Evolutionary conservation across 129 eudicot species (phyloP).

Genomic region (Centaurea solstitialis): DNA sequence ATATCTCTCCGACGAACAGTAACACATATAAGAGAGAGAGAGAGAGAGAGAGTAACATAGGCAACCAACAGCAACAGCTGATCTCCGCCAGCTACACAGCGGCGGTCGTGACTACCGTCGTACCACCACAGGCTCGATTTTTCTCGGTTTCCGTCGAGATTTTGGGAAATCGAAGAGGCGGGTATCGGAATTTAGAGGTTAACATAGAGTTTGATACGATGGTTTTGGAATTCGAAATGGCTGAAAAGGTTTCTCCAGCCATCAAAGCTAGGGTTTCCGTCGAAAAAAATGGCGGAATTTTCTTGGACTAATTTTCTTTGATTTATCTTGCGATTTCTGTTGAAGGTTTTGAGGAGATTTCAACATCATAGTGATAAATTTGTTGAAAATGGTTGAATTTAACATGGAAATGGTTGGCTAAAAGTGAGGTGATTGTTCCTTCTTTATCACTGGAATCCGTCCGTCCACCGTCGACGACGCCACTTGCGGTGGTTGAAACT

Average conservation of each 20-base stretch:
- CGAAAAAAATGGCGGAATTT: slow-evolving; percentile 48
- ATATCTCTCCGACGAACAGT: too few relatives aligned
- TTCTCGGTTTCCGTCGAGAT: slow-evolving; percentile 16
- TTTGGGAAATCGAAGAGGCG: slow-evolving; percentile 12
- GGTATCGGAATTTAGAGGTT: slow-evolving; percentile 56
- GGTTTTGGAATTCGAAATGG: slow-evolving; percentile 57
- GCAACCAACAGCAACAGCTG: too few relatives aligned
- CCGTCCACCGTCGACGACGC: slow-evolving; percentile 49
- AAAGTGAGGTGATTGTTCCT: slow-evolving; percentile 69
- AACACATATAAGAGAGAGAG: too few relatives aligned
- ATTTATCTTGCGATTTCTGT: slow-evolving; percentile 71
- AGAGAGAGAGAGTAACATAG: too few relatives aligned
- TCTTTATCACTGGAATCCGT: slow-evolving; percentile 88
- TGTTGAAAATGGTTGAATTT: slow-evolving; percentile 55
- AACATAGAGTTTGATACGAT: slow-evolving; percentile 58
- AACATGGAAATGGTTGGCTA: slow-evolving; percentile 89
- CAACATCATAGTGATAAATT: slow-evolving; percentile 83
- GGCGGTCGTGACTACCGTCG: too few relatives aligned
- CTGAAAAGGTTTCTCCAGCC: slow-evolving; percentile 86
- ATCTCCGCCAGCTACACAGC: too few relatives aligned
- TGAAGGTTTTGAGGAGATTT: slow-evolving; percentile 70
- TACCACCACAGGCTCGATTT: slow-evolving; percentile 3
- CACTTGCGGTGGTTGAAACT: slow-evolving; percentile 30
- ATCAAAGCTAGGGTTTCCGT: slow-evolving; percentile 76
- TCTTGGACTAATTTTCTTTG: slow-evolving; percentile 52